Conservation (phyloP, 441 rosid genomes). For the Hura crepitans region DNA sequence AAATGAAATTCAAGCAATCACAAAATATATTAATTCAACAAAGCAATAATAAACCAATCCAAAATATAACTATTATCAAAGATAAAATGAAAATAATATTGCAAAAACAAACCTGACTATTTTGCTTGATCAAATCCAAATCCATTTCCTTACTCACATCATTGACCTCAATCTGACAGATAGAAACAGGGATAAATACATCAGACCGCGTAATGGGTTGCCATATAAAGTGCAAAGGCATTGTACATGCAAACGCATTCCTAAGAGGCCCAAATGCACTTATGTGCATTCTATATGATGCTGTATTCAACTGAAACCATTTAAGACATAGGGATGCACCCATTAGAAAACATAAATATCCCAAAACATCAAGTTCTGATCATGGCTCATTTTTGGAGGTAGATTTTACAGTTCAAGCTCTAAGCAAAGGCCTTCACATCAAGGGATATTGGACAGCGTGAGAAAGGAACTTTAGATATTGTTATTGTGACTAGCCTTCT, state of each 20-base stretch:
- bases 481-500: too few species aligned
- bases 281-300: neutral
- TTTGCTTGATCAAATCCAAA: slow-evolving; percentile 94
- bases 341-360: neutral
- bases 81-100: slow-evolving; percentile 10
- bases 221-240: neutral
- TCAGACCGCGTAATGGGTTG: neutral
- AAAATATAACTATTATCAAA: neutral
- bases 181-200: neutral
- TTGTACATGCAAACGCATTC: neutral
- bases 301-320: slow-evolving; percentile 2
- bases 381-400: neutral
- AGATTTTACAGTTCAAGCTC: too few species aligned
- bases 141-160: slow-evolving; percentile 99
- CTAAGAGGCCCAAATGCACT: neutral
- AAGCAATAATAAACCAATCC: slow-evolving; percentile 8
- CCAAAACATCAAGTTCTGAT: neutral
- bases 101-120: slow-evolving; percentile 68
- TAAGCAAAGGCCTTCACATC: neutral
- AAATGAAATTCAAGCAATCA: slow-evolving; percentile 28
- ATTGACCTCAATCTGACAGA: slow-evolving; percentile 81
- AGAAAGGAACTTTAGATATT: neutral
- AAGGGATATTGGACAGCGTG: neutral
- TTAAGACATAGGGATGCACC: neutral
- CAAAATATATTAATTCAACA: slow-evolving; percentile 14